A percentile compares a stretch with the other conserved stretches of the same genome.
phyloP scores from a whole-genome alignment of 2,329 filamentous ascomycete genomes.

The Trichoderma polysporum region DNA sequence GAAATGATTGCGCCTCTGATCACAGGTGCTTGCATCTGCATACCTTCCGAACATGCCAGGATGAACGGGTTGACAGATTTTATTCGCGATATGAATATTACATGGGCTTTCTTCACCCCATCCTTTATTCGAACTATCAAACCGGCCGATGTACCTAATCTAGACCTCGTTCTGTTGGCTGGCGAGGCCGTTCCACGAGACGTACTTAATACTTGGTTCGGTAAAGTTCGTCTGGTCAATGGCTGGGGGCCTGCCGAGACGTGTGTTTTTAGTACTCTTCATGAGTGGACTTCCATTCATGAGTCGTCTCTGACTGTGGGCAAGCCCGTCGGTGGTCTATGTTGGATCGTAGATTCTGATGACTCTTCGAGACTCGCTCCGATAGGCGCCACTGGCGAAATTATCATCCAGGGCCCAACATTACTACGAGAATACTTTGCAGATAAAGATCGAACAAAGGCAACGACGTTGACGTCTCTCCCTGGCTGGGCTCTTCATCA shows the following conservation, averaged over 20 bases:
- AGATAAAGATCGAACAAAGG: neutral
- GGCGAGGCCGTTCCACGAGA: constrained; percentile 10
- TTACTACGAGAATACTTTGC: constrained; percentile 1
- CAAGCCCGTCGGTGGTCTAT: constrained; percentile 5
- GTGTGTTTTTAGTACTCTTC: constrained; percentile 11
- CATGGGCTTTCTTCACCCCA: constrained; percentile 3
- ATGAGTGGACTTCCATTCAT: neutral
- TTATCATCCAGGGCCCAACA: constrained; percentile 11
- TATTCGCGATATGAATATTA: neutral
- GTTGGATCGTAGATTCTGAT: constrained; percentile 17
- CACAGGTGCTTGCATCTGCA: constrained; percentile 1
- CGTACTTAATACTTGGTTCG: neutral
- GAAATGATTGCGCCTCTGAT: constrained; percentile 8
- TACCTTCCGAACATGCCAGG: constrained; percentile 9
- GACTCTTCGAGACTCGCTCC: constrained; percentile 5
- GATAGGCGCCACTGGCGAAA: constrained; percentile 8
- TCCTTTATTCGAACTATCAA: constrained; percentile 9
- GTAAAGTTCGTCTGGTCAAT: constrained; percentile 5
- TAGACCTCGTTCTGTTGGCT: neutral
- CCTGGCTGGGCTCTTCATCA: constrained; percentile 6
- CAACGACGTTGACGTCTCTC: constrained; percentile 8
- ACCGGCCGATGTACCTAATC: neutral
- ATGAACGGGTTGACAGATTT: neutral
- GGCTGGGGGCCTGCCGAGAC: constrained; percentile 12
- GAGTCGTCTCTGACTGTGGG: constrained; percentile 13